phyloP scores from a whole-genome alignment of 2,329 filamentous ascomycete genomes.

The Cladophialophora immunda region DNA sequence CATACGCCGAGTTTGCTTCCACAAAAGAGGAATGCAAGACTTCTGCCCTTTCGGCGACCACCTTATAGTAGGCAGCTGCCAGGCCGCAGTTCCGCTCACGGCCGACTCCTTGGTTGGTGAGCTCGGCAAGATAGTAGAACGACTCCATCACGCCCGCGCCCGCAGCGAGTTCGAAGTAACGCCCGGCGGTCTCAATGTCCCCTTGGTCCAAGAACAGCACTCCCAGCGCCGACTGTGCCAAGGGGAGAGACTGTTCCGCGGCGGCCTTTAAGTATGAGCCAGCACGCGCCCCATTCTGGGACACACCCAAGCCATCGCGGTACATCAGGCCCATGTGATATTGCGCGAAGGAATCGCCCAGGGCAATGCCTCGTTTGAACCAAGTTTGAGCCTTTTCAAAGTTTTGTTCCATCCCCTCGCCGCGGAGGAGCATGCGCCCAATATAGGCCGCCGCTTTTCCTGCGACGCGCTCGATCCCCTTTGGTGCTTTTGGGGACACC shows the following conservation, averaged over 20 bases:
- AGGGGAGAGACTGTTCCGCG: slow-evolving; percentile 81
- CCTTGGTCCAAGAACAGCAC: slow-evolving; percentile 88
- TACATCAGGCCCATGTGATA: slow-evolving; percentile 86
- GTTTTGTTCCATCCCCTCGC: slow-evolving; percentile 83
- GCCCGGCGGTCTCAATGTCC: slow-evolving; percentile 78
- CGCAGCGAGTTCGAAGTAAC: slow-evolving; percentile 87
- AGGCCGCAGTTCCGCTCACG: slow-evolving; percentile 79
- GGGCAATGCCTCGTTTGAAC: slow-evolving; percentile 80
- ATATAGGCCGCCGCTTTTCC: slow-evolving; percentile 86
- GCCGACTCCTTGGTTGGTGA: slow-evolving; percentile 81
- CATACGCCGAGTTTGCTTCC: slow-evolving; percentile 84
- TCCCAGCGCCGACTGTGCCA: slow-evolving; percentile 83
- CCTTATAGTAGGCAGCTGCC: slow-evolving; percentile 84
- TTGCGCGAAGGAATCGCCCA: slow-evolving; percentile 83
- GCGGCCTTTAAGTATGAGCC: slow-evolving; percentile 79
- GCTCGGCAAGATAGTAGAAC: slow-evolving; percentile 90
- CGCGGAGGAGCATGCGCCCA: slow-evolving; percentile 87
- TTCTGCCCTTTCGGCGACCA: slow-evolving; percentile 77
- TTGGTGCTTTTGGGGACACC: slow-evolving; percentile 72
- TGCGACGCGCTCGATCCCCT: slow-evolving; percentile 78
- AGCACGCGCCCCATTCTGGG: slow-evolving; percentile 74
- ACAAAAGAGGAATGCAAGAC: slow-evolving; percentile 77
- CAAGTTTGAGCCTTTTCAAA: slow-evolving; percentile 79
- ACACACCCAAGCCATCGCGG: slow-evolving; percentile 77
- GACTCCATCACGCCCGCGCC: slow-evolving; percentile 86